A percentile compares a stretch with the other conserved stretches of the same genome.
Conservation (phyloP, 345 rosid species). For the Crucihimalaya himalaica region DNA sequence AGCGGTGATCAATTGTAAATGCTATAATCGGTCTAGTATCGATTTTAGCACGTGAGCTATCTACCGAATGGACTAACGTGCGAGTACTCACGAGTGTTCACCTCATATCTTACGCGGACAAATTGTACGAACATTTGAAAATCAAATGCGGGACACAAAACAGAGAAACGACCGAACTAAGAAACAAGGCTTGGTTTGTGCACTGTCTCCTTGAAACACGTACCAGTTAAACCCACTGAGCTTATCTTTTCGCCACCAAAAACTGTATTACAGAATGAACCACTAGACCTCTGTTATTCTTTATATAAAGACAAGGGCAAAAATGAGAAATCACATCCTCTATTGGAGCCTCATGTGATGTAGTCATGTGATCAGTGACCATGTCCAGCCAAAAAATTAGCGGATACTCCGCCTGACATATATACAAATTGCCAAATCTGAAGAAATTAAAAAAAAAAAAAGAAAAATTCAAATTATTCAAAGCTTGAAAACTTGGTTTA, state of each 20-base stretch:
- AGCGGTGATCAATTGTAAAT: not conserved
- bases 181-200: not conserved
- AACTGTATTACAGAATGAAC: conserved; percentile 3
- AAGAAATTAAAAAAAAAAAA: not conserved
- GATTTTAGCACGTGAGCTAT: not conserved
- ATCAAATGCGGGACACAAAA: conserved; percentile 1
- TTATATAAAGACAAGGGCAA: not conserved
- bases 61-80: not conserved
- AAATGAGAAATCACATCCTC: not conserved
- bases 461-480: not conserved
- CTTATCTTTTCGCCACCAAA: not conserved
- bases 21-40: not conserved
- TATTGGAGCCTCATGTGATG: not conserved
- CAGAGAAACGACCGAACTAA: not conserved
- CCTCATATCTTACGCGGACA: too few species aligned
- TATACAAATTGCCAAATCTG: not conserved
- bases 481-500: not conserved
- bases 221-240: not conserved
- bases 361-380: not conserved
- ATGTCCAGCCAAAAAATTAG: not conserved
- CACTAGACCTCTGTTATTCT: not conserved
- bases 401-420: conserved; percentile 7
- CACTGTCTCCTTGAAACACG: not conserved
- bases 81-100: too few species aligned
- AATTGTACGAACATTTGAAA: not conserved